Base-by-base conservation (phyloP, 1,139 yeast genomes). In the Protomyces inouyei region DNA sequence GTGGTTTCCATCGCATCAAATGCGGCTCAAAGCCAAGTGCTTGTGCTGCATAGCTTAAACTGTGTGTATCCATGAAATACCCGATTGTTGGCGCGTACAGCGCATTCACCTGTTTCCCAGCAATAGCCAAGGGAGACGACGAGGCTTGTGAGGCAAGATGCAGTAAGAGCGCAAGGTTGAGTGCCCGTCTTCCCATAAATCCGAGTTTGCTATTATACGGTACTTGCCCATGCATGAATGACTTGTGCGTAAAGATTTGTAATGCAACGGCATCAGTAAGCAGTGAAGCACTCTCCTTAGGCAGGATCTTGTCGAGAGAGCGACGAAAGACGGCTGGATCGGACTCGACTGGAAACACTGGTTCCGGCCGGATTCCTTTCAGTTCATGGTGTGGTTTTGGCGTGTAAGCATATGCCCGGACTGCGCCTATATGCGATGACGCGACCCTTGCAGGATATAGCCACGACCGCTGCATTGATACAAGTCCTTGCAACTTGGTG, bases 201-300 rank as follows among this genome's bases (percentile, higher is more conserved):
- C 57, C 66, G 10, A 65, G 52, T 35, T 61, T 65, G 45, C 56
- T 63, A 37, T 65, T 65, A 35, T 55, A 65, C 40, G 57, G 61
- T 25, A 28, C 43, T 10, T 23, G 12, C 9, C 67, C 67, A 36
- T 65, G 67, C 8, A 16, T 25, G 35, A 46, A 56, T 8, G 67
- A 61, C n/a, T 65, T 65, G 55, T 65, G 66, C 25, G 67, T 65
- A 32, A 65, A 43, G 32, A 37, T 18, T 38, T 65, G 67, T 21
- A 55, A 28, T 35, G 64, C 64, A 32, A 52, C 6, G 2, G 48
- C 9, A 23, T 53, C 64, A n/a, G 56, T 40, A 32, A 60, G 18
- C 18, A 10, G 48, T 4, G 25, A 12, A 16, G 21, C 9, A 10
- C 23, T 21, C 12, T 16, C 48, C 14, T n/a, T 3, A 21, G 48